A percentile compares a stretch with the other conserved stretches of the same genome.
phyloP scores from a whole-genome alignment of 352 stramenopile genomes.

The Pythium myriotylum region DNA sequence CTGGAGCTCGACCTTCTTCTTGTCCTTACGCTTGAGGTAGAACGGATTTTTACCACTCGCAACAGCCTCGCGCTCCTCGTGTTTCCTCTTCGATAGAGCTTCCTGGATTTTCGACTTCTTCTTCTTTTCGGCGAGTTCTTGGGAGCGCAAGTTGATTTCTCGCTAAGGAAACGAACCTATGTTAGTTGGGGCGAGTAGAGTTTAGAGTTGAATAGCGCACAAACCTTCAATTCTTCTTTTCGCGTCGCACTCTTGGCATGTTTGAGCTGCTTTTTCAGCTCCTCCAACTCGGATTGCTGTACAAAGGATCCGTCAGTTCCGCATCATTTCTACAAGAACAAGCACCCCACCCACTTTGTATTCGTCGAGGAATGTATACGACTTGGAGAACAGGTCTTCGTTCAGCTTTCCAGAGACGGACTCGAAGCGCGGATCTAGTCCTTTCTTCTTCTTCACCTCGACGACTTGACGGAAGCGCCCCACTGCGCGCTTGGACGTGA shows the following conservation, averaged over 20 bases:
- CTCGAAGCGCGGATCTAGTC: constrained; percentile 89
- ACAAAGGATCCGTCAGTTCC: background rate
- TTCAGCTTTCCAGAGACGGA: constrained; percentile 83
- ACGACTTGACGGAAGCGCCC: constrained; percentile 79
- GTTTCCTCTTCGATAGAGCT: constrained; percentile 79
- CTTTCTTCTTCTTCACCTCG: constrained; percentile 74
- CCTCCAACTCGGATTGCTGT: constrained; percentile 78
- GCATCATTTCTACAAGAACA: background rate
- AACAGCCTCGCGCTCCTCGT: constrained; percentile 88
- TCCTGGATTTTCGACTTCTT: constrained; percentile 76
- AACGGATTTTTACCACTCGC: constrained; percentile 89
- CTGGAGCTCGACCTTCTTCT: constrained; percentile 90
- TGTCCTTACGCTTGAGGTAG: constrained; percentile 93
- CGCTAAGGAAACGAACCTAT: constrained; percentile 31
- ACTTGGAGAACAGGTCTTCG: constrained; percentile 86
- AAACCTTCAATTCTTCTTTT: constrained; percentile 83
- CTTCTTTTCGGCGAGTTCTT: constrained; percentile 74
- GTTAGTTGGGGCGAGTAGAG: background rate
- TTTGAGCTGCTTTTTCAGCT: constrained; percentile 82
- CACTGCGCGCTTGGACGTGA: constrained; percentile 85
- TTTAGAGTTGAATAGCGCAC: background rate
- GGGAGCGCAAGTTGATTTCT: constrained; percentile 67
- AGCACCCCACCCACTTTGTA: constrained; percentile 60
- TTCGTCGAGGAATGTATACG: constrained; percentile 89
- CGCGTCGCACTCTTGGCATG: constrained; percentile 63